Conservation (phyloP, 73 alveolate species). For the Paramecium pentaurelia region DNA sequence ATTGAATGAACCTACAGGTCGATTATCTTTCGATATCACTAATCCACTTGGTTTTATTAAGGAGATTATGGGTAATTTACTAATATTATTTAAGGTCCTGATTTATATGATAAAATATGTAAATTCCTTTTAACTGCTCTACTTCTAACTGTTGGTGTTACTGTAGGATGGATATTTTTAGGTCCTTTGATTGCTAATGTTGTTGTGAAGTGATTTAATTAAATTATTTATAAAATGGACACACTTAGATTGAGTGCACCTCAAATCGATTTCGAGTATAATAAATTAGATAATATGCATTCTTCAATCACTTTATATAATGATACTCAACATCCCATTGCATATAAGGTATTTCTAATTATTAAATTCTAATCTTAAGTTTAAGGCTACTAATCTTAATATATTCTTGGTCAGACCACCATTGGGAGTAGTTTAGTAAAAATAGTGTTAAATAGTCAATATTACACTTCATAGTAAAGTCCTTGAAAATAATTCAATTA, state of each 20-base stretch:
- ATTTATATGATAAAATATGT: conserved; percentile 46
- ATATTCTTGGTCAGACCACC: conserved; percentile 15
- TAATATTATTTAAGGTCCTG: conserved; percentile 44
- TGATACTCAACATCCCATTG: not conserved
- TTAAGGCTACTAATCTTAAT: conserved; percentile 12
- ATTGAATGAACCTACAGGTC: conserved; percentile 77
- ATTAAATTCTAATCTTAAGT: not conserved
- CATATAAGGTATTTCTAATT: not conserved
- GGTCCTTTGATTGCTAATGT: conserved; percentile 56
- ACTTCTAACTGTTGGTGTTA: conserved; percentile 2
- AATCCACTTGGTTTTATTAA: conserved; percentile 52
- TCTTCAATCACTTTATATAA: not conserved
- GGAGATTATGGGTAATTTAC: not conserved
- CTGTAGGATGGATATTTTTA: conserved; percentile 57
- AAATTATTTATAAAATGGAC: conserved; percentile 20
- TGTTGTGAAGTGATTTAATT: conserved; percentile 34
- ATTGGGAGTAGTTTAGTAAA: not conserved
- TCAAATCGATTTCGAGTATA: not conserved
- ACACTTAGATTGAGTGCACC: not conserved
- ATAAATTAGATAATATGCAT: not conserved
- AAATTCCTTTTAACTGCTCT: not conserved
- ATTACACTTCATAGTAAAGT: not conserved
- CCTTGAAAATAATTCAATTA: not conserved
- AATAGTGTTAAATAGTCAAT: not conserved
- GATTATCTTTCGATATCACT: conserved; percentile 65